phyloP scores from a whole-genome alignment of 2,329 filamentous ascomycete species.

The Aspergillus unguis region DNA sequence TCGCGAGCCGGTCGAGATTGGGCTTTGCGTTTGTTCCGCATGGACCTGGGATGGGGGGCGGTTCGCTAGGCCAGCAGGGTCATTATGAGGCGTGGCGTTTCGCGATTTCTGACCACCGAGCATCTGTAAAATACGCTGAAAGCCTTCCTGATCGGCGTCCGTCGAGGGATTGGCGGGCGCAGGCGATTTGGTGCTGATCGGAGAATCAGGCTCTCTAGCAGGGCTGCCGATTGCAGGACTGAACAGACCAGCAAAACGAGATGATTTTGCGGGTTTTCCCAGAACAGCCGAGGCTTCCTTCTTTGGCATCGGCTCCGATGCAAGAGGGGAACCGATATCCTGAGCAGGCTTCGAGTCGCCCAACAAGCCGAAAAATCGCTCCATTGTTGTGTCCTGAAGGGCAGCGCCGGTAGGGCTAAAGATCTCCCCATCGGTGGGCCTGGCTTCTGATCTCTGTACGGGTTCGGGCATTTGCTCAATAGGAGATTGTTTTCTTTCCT shows the following conservation, averaged over 20 bases:
- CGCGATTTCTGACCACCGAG: slow-evolving; percentile 57
- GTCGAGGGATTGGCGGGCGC: slow-evolving; percentile 33
- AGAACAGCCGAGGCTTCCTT: slow-evolving; percentile 35
- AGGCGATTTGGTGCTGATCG: slow-evolving; percentile 22
- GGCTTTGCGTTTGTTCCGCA: slow-evolving; percentile 27
- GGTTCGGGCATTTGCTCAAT: slow-evolving; percentile 20
- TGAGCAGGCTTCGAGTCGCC: slow-evolving; percentile 46
- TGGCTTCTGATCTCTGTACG: slow-evolving; percentile 38
- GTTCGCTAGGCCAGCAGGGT: slow-evolving; percentile 29
- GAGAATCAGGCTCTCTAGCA: slow-evolving; percentile 33
- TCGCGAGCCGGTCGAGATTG: slow-evolving; percentile 27
- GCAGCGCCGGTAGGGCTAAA: slow-evolving; percentile 56
- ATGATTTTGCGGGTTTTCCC: slow-evolving; percentile 65
- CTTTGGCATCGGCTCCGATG: slow-evolving; percentile 41
- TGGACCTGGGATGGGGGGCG: slow-evolving; percentile 30
- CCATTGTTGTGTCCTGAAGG: slow-evolving; percentile 65
- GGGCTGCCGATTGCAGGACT: slow-evolving; percentile 57
- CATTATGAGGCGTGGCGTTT: slow-evolving; percentile 45
- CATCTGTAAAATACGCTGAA: slow-evolving; percentile 78
- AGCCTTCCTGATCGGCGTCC: slow-evolving; percentile 78
- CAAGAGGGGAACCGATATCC: slow-evolving; percentile 37
- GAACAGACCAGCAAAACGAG: slow-evolving; percentile 83
- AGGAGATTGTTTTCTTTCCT: slow-evolving; percentile 45
- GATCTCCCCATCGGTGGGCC: slow-evolving; percentile 49
- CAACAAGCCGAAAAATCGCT: slow-evolving; percentile 71